A percentile compares a stretch with the other conserved stretches of the same genome.
phyloP scores from a whole-genome alignment of 139 green algal species.

The Chlorella sp. region DNA sequence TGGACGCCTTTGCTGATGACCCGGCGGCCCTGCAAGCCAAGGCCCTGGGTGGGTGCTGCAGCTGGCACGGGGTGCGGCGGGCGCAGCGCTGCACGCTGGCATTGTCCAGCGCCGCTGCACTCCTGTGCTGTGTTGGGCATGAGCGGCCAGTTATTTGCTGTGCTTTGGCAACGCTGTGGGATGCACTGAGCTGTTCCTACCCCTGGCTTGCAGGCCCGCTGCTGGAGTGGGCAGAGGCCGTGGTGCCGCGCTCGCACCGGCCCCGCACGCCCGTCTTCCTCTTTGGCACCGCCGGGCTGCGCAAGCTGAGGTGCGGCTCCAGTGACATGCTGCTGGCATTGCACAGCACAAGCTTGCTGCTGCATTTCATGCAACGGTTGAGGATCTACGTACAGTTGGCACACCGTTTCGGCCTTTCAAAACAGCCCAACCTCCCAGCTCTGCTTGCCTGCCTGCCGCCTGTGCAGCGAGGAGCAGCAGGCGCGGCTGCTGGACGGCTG shows the following conservation, averaged over 20 bases:
- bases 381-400: too few species aligned
- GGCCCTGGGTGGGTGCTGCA: conserved; percentile 16
- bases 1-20: conserved; percentile 72
- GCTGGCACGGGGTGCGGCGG: background rate
- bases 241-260: conserved; percentile 63
- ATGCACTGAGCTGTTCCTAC: background rate
- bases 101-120: too few species aligned
- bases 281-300: conserved; percentile 80
- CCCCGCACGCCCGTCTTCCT: conserved; percentile 76
- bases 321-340: too few species aligned
- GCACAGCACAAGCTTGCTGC: too few species aligned
- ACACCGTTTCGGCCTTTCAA: too few species aligned
- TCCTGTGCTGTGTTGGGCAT: too few species aligned
- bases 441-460: background rate
- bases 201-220: conserved; percentile 64
- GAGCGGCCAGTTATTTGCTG: too few species aligned
- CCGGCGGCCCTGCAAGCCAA: background rate
- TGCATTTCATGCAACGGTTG: too few species aligned
- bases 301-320: conserved; percentile 53
- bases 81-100: too few species aligned
- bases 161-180: too few species aligned
- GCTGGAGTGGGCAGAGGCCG: conserved; percentile 83
- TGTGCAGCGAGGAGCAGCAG: conserved; percentile 24
- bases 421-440: too few species aligned
- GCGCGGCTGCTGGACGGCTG: conserved; percentile 53